These are phyloP conservation scores for Bromus sterilis DNA, from an alignment of 176 grass and related monocot genomes.

Conservation along the genomic window DNA sequence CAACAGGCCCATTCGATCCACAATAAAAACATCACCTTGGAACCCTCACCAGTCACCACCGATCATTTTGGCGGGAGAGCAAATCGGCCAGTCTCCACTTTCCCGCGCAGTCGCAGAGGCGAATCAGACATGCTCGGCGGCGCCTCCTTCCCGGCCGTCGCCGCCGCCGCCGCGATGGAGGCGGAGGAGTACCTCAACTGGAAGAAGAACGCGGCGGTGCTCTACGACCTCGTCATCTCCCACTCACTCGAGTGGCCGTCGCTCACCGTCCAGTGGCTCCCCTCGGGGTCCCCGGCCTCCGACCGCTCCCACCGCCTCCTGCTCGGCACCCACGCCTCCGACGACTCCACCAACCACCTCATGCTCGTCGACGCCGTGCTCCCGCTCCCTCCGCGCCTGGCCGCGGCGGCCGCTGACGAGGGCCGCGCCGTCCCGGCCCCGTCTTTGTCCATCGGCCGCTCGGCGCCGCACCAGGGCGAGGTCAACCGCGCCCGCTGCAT, in stretches of 20 bases:
- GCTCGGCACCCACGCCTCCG: slow-evolving; percentile 79
- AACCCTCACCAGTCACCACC: not conserved
- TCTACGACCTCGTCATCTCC: slow-evolving; percentile 94
- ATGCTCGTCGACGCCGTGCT: slow-evolving; percentile 53
- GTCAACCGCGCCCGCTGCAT: slow-evolving; percentile 84
- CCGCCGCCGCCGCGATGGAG: not conserved
- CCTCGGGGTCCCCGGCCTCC: slow-evolving; percentile 6
- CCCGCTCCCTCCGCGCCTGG: slow-evolving; percentile 38
- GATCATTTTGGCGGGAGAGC: slow-evolving; percentile 33
- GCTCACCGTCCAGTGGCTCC: slow-evolving; percentile 85
- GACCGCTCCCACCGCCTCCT: slow-evolving; percentile 40
- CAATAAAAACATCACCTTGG: not conserved
- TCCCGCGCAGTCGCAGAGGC: slow-evolving; percentile 40
- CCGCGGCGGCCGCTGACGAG: not conserved
- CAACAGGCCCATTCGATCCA: not conserved
- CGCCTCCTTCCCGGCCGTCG: slow-evolving; percentile 26
- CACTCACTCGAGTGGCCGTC: slow-evolving; percentile 88
- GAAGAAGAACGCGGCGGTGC: slow-evolving; percentile 87
- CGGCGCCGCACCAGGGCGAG: slow-evolving; percentile 57
- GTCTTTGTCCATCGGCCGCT: slow-evolving; percentile 44
- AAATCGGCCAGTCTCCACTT: not conserved
- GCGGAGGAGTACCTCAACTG: slow-evolving; percentile 75
- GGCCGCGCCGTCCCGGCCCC: slow-evolving; percentile 23
- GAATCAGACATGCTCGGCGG: slow-evolving; percentile 28
- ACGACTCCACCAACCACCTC: slow-evolving; percentile 53